These are phyloP conservation scores for Vitis hybrid DNA, from an alignment of 177 flowering plant species.

Conservation along the genomic window DNA sequence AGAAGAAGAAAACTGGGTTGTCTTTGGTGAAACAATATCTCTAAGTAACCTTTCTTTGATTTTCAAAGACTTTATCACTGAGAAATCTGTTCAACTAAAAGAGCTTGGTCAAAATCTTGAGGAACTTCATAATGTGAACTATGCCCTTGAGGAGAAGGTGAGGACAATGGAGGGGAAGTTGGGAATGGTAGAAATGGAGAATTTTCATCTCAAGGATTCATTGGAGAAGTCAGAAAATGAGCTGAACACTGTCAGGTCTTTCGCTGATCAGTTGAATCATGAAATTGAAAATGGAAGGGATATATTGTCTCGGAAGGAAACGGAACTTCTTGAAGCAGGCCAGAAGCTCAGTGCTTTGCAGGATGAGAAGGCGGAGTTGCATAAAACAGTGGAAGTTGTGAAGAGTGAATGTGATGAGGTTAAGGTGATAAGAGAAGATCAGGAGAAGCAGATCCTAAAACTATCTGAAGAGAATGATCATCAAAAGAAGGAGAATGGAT, in stretches of 20 bases:
- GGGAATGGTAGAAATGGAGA: constrained; percentile 31
- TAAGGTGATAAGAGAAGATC: constrained; percentile 28
- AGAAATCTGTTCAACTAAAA: constrained; percentile 33
- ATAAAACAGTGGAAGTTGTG: constrained; percentile 22
- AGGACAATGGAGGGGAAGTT: constrained; percentile 26
- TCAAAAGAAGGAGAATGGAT: constrained; percentile 21
- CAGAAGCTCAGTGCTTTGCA: constrained; percentile 17
- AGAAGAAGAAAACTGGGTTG: constrained; percentile 36
- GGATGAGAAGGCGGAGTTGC: constrained; percentile 29
- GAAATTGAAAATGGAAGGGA: constrained; percentile 30
- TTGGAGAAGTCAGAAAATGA: constrained; percentile 34
- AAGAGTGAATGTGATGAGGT: constrained; percentile 24
- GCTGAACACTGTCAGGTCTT: constrained; percentile 20
- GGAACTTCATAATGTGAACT: constrained; percentile 28
- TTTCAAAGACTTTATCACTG: constrained; percentile 28
- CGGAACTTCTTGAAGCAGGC: constrained; percentile 37
- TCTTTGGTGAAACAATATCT: constrained; percentile 35
- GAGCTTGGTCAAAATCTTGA: constrained; percentile 29
- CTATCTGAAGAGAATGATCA: constrained; percentile 22
- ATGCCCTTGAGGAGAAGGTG: constrained; percentile 32
- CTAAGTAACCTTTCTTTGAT: constrained; percentile 35
- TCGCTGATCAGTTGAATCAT: constrained; percentile 24
- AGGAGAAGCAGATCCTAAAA: constrained; percentile 27
- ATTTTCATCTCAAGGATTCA: constrained; percentile 33
- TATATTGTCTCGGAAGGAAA: constrained; percentile 31